Evolutionary conservation across 2,329 filamentous ascomycete genomes (phyloP), one percentile per base, ranked within the genome.

Genomic region (Beauveria caledonica): DNA sequence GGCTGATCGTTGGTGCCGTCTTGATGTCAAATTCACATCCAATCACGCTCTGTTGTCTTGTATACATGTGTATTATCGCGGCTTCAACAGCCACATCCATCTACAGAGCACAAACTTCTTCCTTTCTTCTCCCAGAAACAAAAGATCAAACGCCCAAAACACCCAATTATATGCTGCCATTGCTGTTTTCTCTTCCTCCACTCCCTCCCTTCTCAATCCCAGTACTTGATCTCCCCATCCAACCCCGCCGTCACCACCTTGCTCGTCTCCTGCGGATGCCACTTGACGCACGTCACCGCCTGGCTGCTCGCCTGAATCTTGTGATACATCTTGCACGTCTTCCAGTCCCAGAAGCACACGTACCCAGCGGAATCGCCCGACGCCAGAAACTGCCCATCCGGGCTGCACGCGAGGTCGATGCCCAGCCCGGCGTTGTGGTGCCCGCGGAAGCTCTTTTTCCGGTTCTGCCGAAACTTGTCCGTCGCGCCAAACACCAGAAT

Each of bases 341-440:
- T 99, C 90, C 92, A 99, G 75, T 97, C 94, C 91, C 92, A 99
- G 77, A 97, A 97, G 75, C 90, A 96, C 52, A 96, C 86, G 69
- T 85, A 97, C 40, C 95, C 94, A 17, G 85, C 91, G 56, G 86
- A 90, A 73, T 99, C 94, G 63, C 94, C 94, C 19, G 85, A 89
- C 21, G 86, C 88, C 59, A 99, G 79, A 72, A 97, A 96, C 70
- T 96, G 91, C 0, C 94, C 94, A 71, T 97, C 94, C 1, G 92
- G 90, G 68, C 86, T 91, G 70, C 95, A 88, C 57, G 88, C 86
- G 55, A 99, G 81, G 68, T 96, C 94, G 64, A 97, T 91, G 2
- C 89, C 92, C 69, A 95, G 92, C 3, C 95, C 94, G 2, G 92
- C 92, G 64, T 93, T 96, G 72, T 99, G 97, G 75, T 99, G 94